Base-by-base conservation (phyloP, 2,329 filamentous ascomycete genomes). In the Paracorniculantispora psalliotae region DNA sequence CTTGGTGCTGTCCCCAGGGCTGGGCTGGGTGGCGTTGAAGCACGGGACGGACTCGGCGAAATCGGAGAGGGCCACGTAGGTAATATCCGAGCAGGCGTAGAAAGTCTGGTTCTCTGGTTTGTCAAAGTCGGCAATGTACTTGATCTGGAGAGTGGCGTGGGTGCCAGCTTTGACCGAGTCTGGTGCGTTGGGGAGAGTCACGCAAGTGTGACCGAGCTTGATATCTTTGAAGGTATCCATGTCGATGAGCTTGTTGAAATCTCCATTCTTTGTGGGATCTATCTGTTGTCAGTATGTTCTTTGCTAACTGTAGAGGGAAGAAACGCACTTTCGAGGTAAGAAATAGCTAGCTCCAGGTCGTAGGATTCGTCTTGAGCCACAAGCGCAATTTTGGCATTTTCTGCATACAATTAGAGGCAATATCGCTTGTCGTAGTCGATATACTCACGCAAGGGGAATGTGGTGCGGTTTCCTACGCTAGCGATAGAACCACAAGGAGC, bases 341-440 rank as follows among this genome's bases (percentile, higher is more conserved):
- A 81, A 55, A 86, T 77, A 56, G 78, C 76, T 21, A 86, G 73
- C 53, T 79, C 75, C 25, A 84, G 70, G 43, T 79, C 74, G 66
- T 77, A 85, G 5, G 82, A 81, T 53, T 84, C 80, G 60, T 84
- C 79, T 47, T 85, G 81, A 21, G 81, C 77, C 7, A 81, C 79
- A 3, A 87, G 72, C 2, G 83, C 76, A 15, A 87, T 73, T 48
- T 77, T 73, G 13, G 82, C 84, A 57, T 79, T 79, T 15, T 75
- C 82, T 85, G 15, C 35, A 13, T 17, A 23, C 46, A 10, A n/a
- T 57, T 17, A 43, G 28, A n/a, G 12, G 37, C 13, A 43, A 10
- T 8, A 47, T 4, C 7, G 12, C 15, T 28, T n/a, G 15, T 17
- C 13, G 21, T 2, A 23, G 28, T n/a, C n/a, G 21, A 33, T 39